Conservation (phyloP, 495 filamentous ascomycete species). For the Trichoderma parareesei region DNA sequence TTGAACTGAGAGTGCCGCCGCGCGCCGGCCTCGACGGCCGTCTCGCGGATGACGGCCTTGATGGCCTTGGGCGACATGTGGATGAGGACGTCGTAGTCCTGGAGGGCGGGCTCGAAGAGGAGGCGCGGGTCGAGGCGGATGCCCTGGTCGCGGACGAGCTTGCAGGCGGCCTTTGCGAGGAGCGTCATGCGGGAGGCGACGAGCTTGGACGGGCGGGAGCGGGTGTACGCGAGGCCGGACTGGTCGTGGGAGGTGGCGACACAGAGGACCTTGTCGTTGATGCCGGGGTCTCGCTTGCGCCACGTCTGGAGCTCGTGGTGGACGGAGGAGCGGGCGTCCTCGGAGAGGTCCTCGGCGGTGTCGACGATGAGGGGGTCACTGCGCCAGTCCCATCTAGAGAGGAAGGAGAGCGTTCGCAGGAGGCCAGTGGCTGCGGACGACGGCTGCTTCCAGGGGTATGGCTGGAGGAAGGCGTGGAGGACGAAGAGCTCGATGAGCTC, state of each 20-base stretch:
- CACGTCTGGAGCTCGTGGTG: conserved; percentile 66
- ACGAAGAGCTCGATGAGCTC: conserved; percentile 79
- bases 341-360: conserved; percentile 47
- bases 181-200: conserved; percentile 76
- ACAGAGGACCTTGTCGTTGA: conserved; percentile 78
- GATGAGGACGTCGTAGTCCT: conserved; percentile 80
- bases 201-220: conserved; percentile 58
- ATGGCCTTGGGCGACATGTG: conserved; percentile 50
- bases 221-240: conserved; percentile 72
- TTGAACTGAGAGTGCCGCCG: conserved; percentile 51
- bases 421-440: conserved; percentile 77
- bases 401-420: conserved; percentile 62
- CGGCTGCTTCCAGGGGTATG: conserved; percentile 73
- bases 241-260: conserved; percentile 70
- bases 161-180: conserved; percentile 64
- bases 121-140: conserved; percentile 46
- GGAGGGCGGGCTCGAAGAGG: conserved; percentile 60
- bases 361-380: conserved; percentile 73
- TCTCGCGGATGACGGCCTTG: conserved; percentile 22
- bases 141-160: conserved; percentile 48
- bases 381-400: conserved; percentile 89
- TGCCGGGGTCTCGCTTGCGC: conserved; percentile 77
- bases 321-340: conserved; percentile 50
- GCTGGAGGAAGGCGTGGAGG: conserved; percentile 66
- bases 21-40: conserved; percentile 18